Conservation (phyloP, 1,284 basidiomycete genomes). For the Porodaedalea pini region DNA sequence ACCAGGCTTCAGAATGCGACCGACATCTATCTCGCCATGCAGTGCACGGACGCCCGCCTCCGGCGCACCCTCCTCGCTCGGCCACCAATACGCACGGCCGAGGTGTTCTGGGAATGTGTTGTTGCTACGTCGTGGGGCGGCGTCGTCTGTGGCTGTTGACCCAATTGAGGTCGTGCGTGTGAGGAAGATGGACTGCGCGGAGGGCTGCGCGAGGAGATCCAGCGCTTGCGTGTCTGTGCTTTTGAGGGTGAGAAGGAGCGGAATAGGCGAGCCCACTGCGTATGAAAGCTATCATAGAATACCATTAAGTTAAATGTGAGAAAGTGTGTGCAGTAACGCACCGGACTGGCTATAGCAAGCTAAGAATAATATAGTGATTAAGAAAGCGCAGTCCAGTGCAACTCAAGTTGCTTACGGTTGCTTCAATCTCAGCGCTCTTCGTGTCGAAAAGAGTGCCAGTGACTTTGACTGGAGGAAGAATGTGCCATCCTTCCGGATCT, state of each 20-base stretch:
- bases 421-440: slow-evolving; percentile 36
- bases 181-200: slow-evolving; percentile 33
- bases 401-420: slow-evolving; percentile 35
- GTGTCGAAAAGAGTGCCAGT: slow-evolving; percentile 32
- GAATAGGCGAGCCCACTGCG: slow-evolving; percentile 46
- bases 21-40: slow-evolving; percentile 50
- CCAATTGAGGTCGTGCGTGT: slow-evolving; percentile 42
- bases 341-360: slow-evolving; percentile 54
- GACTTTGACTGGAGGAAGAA: slow-evolving; percentile 29
- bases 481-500: slow-evolving; percentile 37
- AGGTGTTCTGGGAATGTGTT: slow-evolving; percentile 43
- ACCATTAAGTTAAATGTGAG: not conserved
- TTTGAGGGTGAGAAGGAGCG: slow-evolving; percentile 43
- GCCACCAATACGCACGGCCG: slow-evolving; percentile 49
- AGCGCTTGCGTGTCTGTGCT: slow-evolving; percentile 46
- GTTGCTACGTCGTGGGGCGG: slow-evolving; percentile 39
- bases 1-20: slow-evolving; percentile 44
- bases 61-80: slow-evolving; percentile 25
- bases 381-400: not conserved
- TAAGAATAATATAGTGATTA: slow-evolving; percentile 24
- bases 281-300: slow-evolving; percentile 40
- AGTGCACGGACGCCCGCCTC: slow-evolving; percentile 32
- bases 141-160: slow-evolving; percentile 41
- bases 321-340: slow-evolving; percentile 28
- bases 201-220: slow-evolving; percentile 43